phyloP scores from a whole-genome alignment of 495 filamentous ascomycete species.

The Durotheca rogersii region DNA sequence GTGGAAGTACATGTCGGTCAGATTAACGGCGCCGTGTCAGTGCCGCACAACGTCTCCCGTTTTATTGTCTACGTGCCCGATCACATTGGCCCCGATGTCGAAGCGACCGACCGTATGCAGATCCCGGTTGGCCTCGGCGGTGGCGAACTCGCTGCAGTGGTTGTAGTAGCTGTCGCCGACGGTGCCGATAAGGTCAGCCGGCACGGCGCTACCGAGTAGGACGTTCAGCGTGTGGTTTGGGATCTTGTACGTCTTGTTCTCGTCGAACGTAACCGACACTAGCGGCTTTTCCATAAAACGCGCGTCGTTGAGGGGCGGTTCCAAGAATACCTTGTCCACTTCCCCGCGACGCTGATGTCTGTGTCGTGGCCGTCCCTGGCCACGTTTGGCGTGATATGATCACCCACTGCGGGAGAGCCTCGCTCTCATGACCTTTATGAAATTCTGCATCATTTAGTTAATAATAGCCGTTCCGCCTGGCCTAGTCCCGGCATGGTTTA shows the following conservation, averaged over 20 bases:
- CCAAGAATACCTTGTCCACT: conserved; percentile 61
- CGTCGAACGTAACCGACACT: conserved; percentile 68
- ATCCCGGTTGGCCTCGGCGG: conserved; percentile 62
- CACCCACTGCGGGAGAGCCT: conserved; percentile 67
- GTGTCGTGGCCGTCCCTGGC: conserved; percentile 65
- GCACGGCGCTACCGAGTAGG: conserved; percentile 67
- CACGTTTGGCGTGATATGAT: conserved; percentile 81
- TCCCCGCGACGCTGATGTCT: conserved; percentile 58
- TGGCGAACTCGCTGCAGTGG: conserved; percentile 69
- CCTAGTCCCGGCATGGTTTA: no score
- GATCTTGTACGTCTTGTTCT: conserved; percentile 56
- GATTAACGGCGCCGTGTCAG: conserved; percentile 35
- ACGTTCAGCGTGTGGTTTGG: conserved; percentile 60
- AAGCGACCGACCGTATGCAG: conserved; percentile 49
- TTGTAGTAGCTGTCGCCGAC: conserved; percentile 67
- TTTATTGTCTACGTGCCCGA: conserved; percentile 45
- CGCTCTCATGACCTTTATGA: conserved; percentile 55
- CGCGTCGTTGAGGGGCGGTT: conserved; percentile 60
- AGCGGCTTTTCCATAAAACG: conserved; percentile 71
- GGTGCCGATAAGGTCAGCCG: conserved; percentile 56
- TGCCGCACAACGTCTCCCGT: conserved; percentile 41
- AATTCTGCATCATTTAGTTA: conserved; percentile 40
- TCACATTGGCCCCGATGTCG: conserved; percentile 58
- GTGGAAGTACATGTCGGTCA: conserved; percentile 48
- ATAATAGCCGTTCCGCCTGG: neutral